phyloP scores from a whole-genome alignment of 2,329 filamentous ascomycete species.

The Leptographium procerum region DNA sequence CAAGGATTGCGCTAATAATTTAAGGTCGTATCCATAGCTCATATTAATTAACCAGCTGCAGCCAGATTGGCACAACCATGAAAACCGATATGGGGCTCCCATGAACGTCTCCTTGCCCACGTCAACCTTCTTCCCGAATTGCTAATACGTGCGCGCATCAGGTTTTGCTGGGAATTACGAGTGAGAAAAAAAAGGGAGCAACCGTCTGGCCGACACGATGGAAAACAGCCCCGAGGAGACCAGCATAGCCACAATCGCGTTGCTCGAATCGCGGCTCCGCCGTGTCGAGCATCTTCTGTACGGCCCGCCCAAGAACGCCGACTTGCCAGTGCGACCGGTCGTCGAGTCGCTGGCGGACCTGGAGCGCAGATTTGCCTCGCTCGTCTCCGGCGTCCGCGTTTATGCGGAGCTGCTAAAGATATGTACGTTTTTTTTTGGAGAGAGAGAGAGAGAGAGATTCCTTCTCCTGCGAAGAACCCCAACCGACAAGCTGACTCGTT shows the following conservation, averaged over 20 bases:
- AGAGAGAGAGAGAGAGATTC: no score
- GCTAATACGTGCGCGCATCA: no score
- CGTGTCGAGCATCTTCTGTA: conserved; percentile 49
- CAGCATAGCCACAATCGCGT: conserved; percentile 40
- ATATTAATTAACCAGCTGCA: background rate
- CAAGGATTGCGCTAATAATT: background rate
- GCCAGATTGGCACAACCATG: background rate
- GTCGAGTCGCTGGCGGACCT: conserved; percentile 35
- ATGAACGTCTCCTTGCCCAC: background rate
- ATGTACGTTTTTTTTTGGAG: conserved; percentile 33
- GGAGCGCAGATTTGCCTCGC: conserved; percentile 39
- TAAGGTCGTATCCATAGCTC: background rate
- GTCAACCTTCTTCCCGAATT: background rate
- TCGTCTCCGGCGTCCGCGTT: conserved; percentile 40
- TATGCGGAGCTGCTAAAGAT: conserved; percentile 50
- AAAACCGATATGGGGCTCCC: background rate
- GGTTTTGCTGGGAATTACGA: no score
- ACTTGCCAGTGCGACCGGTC: conserved; percentile 28
- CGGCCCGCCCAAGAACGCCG: conserved; percentile 27
- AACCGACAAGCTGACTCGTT: no score
- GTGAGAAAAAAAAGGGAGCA: background rate
- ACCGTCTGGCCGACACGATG: conserved; percentile 9
- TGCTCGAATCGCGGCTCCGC: conserved; percentile 47
- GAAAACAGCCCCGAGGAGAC: conserved; percentile 34
- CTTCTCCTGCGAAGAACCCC: no score